Conservation (phyloP, 495 filamentous ascomycete species). For the Durotheca rogersii region DNA sequence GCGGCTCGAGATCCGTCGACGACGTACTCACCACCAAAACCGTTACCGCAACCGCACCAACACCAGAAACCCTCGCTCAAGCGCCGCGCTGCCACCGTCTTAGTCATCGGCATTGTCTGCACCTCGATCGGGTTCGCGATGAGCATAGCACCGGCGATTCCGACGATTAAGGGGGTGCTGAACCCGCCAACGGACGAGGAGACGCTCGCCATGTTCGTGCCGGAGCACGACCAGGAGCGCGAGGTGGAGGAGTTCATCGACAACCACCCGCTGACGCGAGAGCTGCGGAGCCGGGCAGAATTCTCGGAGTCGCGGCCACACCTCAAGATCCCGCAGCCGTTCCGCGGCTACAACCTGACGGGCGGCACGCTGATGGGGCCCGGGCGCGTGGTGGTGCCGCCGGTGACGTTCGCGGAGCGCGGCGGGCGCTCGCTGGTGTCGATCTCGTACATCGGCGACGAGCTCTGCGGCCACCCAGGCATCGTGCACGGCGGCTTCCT, state of each 20-base stretch:
- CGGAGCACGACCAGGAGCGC: conserved; percentile 58
- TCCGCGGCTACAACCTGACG: conserved; percentile 75
- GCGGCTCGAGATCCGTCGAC: conserved; percentile 1
- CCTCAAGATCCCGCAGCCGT: conserved; percentile 70
- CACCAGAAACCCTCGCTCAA: conserved; percentile 17
- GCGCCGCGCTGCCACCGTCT: conserved; percentile 23
- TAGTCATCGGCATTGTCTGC: conserved; percentile 47
- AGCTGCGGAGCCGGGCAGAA: conserved; percentile 64
- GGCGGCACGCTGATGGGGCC: conserved; percentile 76
- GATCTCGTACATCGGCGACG: conserved; percentile 75
- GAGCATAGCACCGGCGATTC: conserved; percentile 49
- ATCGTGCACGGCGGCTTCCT: conserved; percentile 90
- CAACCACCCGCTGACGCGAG: conserved; percentile 67
- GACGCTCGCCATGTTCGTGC: conserved; percentile 64
- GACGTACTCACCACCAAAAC: neutral
- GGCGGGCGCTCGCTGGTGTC: conserved; percentile 71
- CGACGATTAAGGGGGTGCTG: conserved; percentile 48
- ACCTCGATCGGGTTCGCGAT: conserved; percentile 56
- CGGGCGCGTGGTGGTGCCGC: conserved; percentile 78
- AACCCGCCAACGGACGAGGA: conserved; percentile 68
- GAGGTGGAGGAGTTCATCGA: conserved; percentile 72
- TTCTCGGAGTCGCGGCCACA: conserved; percentile 82
- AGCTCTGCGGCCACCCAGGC: conserved; percentile 87
- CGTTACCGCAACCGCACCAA: neutral
- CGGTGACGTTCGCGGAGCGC: conserved; percentile 69